phyloP scores from a whole-genome alignment of 2,329 filamentous ascomycete species.

The Diaporthe citri region DNA sequence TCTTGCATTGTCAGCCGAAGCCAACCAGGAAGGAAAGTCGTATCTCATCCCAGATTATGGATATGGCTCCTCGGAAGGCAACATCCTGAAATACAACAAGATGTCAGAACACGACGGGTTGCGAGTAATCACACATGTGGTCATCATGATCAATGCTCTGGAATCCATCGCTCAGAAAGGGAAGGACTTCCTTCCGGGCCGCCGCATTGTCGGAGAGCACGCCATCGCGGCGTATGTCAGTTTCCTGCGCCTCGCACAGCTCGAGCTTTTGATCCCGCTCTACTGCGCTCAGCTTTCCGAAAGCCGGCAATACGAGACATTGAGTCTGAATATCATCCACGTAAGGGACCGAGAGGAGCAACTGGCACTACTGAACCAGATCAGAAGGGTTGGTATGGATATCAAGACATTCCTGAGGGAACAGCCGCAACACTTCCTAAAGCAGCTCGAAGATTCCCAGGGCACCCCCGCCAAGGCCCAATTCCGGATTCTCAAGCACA shows the following conservation, averaged over 20 bases:
- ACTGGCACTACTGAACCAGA: constrained; percentile 76
- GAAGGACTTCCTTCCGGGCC: constrained; percentile 54
- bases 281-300: constrained; percentile 85
- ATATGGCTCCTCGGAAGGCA: constrained; percentile 50
- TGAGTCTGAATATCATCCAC: constrained; percentile 83
- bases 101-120: constrained; percentile 73
- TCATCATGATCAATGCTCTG: constrained; percentile 75
- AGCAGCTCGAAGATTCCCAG: constrained; percentile 57
- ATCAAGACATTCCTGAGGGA: constrained; percentile 78
- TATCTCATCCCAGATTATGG: constrained; percentile 58
- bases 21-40: constrained; percentile 56
- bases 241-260: constrained; percentile 77
- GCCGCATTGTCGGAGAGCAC: constrained; percentile 65
- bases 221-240: constrained; percentile 86
- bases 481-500: constrained; percentile 65
- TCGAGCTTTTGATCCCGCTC: constrained; percentile 84
- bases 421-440: constrained; percentile 69
- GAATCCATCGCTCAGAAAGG: constrained; percentile 57
- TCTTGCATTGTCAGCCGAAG: constrained; percentile 60
- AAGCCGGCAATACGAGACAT: constrained; percentile 74
- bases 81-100: constrained; percentile 63
- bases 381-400: constrained; percentile 81
- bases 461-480: constrained; percentile 55
- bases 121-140: constrained; percentile 76
- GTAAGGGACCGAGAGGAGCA: constrained; percentile 76